Percentiles rank a stretch among this genome's conserved stretches.
phyloP scores from a whole-genome alignment of 176 grass and related monocot species.

The Tuctoria greenei region DNA sequence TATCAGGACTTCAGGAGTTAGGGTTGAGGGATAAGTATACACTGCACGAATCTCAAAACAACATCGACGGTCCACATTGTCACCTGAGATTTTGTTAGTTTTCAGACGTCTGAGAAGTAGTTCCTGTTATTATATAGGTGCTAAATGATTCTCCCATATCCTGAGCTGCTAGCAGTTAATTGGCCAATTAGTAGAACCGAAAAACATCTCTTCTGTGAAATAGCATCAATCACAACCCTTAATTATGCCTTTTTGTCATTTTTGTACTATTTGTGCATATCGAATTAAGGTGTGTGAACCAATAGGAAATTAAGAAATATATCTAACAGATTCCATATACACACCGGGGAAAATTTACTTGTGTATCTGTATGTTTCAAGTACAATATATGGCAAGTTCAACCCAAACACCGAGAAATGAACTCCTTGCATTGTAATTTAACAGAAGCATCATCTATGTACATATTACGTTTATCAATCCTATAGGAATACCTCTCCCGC shows the following conservation, averaged over 20 bases:
- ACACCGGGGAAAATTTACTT: neutral
- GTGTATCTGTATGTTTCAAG: neutral
- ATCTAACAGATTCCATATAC: neutral
- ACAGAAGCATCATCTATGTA: neutral
- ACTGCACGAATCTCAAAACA: too few relatives aligned
- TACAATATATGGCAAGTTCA: slow-evolving; percentile 28
- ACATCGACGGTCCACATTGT: too few relatives aligned
- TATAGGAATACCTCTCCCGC: slow-evolving; percentile 20
- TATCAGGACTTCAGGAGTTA: too few relatives aligned
- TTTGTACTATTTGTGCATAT: neutral
- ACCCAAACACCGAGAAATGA: neutral
- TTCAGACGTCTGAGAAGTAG: too few relatives aligned
- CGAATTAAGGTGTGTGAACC: neutral
- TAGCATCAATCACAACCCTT: neutral
- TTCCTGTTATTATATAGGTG: too few relatives aligned
- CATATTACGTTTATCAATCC: neutral
- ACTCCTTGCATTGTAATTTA: neutral
- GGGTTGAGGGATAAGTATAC: too few relatives aligned
- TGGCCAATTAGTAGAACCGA: neutral
- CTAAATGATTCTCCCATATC: too few relatives aligned
- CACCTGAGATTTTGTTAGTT: too few relatives aligned
- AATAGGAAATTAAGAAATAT: neutral
- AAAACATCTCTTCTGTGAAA: neutral
- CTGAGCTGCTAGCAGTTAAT: neutral
- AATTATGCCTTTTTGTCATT: neutral